Percentiles rank a stretch among this genome's conserved stretches.
Evolutionary conservation across 169 alveolate genomes (phyloP).

Genomic region (Plasmodium coatneyi): DNA sequence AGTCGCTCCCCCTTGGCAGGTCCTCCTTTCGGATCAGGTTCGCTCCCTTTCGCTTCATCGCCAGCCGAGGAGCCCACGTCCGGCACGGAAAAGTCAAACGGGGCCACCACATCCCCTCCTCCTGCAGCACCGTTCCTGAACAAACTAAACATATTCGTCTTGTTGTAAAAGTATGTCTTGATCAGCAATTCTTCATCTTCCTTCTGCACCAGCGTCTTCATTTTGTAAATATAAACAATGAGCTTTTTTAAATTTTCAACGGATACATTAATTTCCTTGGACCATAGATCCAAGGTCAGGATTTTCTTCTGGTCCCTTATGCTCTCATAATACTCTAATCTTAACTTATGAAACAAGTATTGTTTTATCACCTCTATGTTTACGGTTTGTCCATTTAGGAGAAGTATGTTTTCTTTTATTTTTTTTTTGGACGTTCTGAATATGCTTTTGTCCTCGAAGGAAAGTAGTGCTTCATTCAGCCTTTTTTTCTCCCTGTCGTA

Average conservation of each 20-base stretch:
- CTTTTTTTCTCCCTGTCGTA: slow-evolving; percentile 47
- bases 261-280: slow-evolving; percentile 68
- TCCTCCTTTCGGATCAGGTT: not conserved
- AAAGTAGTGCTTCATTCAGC: slow-evolving; percentile 9
- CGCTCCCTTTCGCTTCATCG: not conserved
- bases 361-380: slow-evolving; percentile 50
- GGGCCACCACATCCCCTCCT: not conserved
- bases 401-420: slow-evolving; percentile 47
- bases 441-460: slow-evolving; percentile 49
- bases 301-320: slow-evolving; percentile 71
- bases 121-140: slow-evolving; percentile 17
- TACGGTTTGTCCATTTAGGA: slow-evolving; percentile 62
- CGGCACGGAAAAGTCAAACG: slow-evolving; percentile 3
- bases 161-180: slow-evolving; percentile 66
- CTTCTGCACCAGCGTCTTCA: slow-evolving; percentile 67
- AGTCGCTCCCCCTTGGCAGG: not conserved
- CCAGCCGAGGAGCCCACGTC: not conserved
- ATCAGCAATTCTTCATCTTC: slow-evolving; percentile 68
- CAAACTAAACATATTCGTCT: slow-evolving; percentile 54
- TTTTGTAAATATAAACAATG: slow-evolving; percentile 66
- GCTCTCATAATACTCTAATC: slow-evolving; percentile 69
- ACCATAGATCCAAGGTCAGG: slow-evolving; percentile 63
- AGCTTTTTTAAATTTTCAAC: slow-evolving; percentile 60
- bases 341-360: slow-evolving; percentile 54
- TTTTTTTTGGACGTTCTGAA: slow-evolving; percentile 11